Evolutionary conservation across 139 green algal genomes (phyloP), one percentile per base, ranked within the genome.

Genomic region (Picochlorum sp.): DNA sequence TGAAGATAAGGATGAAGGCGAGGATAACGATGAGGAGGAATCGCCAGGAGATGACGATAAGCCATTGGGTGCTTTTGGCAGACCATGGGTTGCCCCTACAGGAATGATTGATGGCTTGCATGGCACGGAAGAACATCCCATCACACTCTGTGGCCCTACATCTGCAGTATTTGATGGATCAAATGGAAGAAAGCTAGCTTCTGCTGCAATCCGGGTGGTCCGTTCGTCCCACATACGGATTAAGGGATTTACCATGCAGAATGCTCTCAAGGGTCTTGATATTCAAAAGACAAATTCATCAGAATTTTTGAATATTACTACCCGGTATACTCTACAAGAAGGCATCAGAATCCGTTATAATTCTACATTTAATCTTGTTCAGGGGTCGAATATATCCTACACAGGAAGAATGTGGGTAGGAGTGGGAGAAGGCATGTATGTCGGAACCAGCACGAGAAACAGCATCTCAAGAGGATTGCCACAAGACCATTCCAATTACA

Each of bases 201-300:
- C 39, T 4, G 20, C 20, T 18, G 20, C 52, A 18, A 59, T 59
- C 18, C 22, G 52, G n/a, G 35, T 59, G 7, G 24, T 59, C 9
- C 20, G 35, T 1, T 59, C 52, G 24, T 50, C 33, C 7, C 7
- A 50, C 24, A 22, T 59, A 30, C 33, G 33, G n/a, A 22, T 59
- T 20, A 30, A 28, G 24, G 52, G 52, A 16, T 59, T 59, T 20
- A 59, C n/a, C 7, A n/a, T 59, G 22, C 20, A 41, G 14, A 50
- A 59, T 59, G 52, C 35, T 45, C 24, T 59, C 22, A 59, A 59
- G 18, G 52, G 52, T 12, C 20, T 59, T 44, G 52, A 59, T 43
- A 22, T 59, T 28, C 52, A 59, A 50, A 20, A 44, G n/a, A 59
- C 52, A 45, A 50, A 28, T n/a, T 43, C 20, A 18, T 43, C 22